A percentile compares a stretch with the other conserved stretches of the same genome.
Conservation (phyloP, 495 filamentous ascomycete species). For the Trichoderma erinaceum region DNA sequence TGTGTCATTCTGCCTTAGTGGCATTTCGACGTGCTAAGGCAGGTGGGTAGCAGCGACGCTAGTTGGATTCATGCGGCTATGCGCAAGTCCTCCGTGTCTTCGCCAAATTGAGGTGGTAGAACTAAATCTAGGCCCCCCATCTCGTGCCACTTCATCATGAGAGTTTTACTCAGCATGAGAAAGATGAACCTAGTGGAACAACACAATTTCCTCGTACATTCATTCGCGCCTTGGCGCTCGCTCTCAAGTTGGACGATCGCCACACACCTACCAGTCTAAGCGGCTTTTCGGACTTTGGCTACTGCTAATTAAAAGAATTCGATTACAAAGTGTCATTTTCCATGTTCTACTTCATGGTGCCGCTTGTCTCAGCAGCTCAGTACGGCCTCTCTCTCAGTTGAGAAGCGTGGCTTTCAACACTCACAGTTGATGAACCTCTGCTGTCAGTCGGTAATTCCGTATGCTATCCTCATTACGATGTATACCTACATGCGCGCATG, state of each 20-base stretch:
- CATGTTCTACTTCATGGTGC: background rate
- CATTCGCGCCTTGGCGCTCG: background rate
- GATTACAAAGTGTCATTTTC: background rate
- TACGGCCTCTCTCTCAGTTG: too few relatives aligned
- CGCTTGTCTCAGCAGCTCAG: too few relatives aligned
- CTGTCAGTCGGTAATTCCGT: background rate
- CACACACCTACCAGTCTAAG: background rate
- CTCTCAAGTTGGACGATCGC: background rate
- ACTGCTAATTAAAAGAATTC: background rate
- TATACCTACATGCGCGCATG: background rate
- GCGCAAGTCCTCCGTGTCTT: background rate
- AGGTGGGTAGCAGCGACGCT: slow-evolving; percentile 1
- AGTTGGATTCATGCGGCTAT: slow-evolving; percentile 10
- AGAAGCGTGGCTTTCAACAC: background rate
- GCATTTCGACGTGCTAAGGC: background rate
- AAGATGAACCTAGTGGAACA: background rate
- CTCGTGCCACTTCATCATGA: slow-evolving; percentile 12
- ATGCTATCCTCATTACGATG: background rate
- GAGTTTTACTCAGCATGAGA: slow-evolving; percentile 2
- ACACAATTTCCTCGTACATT: slow-evolving; percentile 1
- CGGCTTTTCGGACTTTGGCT: background rate
- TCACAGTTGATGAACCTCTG: background rate
- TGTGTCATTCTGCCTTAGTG: slow-evolving; percentile 3
- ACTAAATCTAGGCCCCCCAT: background rate
- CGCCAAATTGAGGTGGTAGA: background rate